These are phyloP conservation scores for Axilococcus clingmanii DNA, from an alignment of 139 green algal species.

Conservation along the genomic window DNA sequence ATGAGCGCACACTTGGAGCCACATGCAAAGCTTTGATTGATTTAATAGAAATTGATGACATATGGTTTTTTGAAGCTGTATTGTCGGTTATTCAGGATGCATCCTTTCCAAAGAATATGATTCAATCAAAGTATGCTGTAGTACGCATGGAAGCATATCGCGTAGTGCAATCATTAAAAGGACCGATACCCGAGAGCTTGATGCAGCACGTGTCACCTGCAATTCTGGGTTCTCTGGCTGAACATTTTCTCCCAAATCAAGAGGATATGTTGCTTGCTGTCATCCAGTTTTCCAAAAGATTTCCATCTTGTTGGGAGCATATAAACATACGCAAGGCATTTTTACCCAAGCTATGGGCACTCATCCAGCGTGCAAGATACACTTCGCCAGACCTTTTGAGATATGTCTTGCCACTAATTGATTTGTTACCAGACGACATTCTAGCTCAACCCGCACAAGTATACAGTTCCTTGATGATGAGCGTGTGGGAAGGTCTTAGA, in stretches of 20 bases:
- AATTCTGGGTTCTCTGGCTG: too few relatives aligned
- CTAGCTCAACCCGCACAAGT: too few relatives aligned
- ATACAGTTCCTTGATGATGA: too few relatives aligned
- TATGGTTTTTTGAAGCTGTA: neutral
- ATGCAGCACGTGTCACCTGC: too few relatives aligned
- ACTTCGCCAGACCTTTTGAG: slow-evolving; percentile 41
- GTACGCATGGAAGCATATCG: slow-evolving; percentile 47
- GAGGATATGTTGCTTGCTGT: too few relatives aligned
- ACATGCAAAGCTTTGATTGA: slow-evolving; percentile 34
- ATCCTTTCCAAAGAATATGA: slow-evolving; percentile 35
- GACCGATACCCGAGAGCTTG: too few relatives aligned
- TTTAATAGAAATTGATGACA: slow-evolving; percentile 28
- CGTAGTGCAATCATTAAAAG: too few relatives aligned
- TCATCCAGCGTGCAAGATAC: slow-evolving; percentile 59
- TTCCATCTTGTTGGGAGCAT: slow-evolving; percentile 33
- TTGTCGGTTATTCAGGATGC: slow-evolving; percentile 6
- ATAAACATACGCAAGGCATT: slow-evolving; percentile 47
- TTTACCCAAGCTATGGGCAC: slow-evolving; percentile 44
- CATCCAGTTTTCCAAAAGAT: too few relatives aligned
- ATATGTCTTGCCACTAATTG: too few relatives aligned
- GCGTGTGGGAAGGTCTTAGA: too few relatives aligned
- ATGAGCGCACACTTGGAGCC: slow-evolving; percentile 51
- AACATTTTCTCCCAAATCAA: too few relatives aligned
- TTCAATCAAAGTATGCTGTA: slow-evolving; percentile 22
- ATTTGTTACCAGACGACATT: too few relatives aligned